Evolutionary conservation across 352 stramenopile genomes (phyloP).

Genomic region (Ophiocytium majus): DNA sequence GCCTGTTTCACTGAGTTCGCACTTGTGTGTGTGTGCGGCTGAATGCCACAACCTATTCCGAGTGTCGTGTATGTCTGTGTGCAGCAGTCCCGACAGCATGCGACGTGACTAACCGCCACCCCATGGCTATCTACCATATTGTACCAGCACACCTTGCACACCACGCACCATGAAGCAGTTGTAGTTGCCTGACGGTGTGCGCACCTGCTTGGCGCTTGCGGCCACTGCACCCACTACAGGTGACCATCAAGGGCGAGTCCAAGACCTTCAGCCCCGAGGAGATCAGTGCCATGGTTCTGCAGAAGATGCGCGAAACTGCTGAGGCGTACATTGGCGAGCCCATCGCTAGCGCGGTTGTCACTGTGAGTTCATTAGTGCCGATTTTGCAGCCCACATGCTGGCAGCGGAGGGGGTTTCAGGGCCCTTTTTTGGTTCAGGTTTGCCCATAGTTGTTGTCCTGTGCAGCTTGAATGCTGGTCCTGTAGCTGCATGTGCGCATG

Average conservation of each 20-base stretch:
- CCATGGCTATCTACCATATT: neutral
- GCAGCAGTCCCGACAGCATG: neutral
- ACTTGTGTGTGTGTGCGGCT: neutral
- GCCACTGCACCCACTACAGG: conserved; percentile 30
- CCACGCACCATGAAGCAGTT: too few species aligned
- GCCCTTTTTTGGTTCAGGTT: too few species aligned
- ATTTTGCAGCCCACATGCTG: too few species aligned
- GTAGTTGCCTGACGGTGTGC: too few species aligned
- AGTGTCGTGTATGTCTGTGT: neutral
- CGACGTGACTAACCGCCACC: neutral
- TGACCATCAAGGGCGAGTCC: conserved; percentile 37
- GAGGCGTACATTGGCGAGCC: conserved; percentile 85
- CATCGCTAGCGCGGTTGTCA: conserved; percentile 92
- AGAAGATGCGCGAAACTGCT: conserved; percentile 57
- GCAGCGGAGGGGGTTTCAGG: too few species aligned
- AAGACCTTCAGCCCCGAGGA: conserved; percentile 71
- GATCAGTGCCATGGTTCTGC: conserved; percentile 58
- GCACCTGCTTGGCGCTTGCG: neutral
- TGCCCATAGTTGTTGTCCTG: too few species aligned
- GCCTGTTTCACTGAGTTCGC: too few species aligned
- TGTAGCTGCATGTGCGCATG: too few species aligned
- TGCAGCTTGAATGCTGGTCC: too few species aligned
- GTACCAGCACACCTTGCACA: neutral
- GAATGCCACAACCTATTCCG: neutral
- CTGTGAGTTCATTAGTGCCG: too few species aligned